Evolutionary conservation across 768 basidiomycete species (phyloP).

Genomic region (Lactarius evosmus): DNA sequence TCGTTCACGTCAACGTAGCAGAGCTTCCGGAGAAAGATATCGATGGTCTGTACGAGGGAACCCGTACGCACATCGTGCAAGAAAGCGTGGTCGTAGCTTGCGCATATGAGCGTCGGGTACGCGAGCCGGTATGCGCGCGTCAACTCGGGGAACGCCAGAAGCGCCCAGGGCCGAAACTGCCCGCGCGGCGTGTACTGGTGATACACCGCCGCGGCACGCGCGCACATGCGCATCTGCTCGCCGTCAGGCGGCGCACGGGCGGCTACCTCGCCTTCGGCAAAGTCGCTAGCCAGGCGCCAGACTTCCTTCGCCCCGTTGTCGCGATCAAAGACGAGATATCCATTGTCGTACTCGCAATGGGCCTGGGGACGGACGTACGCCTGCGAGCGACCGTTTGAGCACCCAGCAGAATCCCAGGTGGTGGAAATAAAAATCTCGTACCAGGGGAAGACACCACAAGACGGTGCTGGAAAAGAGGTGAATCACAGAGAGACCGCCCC

Average conservation of each 20-base stretch:
- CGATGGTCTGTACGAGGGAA: conserved; percentile 46
- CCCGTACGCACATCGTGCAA: conserved; percentile 62
- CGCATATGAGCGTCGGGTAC: conserved; percentile 61
- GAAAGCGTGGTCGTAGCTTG: conserved; percentile 44
- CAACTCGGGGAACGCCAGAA: conserved; percentile 46
- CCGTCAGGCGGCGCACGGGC: conserved; percentile 18
- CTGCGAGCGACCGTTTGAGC: conserved; percentile 33
- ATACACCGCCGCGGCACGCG: conserved; percentile 27
- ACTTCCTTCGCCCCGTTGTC: conserved; percentile 58
- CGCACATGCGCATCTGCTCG: conserved; percentile 33
- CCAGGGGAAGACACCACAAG: conserved; percentile 63
- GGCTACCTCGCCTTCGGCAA: conserved; percentile 14
- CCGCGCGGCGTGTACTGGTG: conserved; percentile 37
- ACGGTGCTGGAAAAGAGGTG: conserved; percentile 47
- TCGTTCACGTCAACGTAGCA: conserved; percentile 65
- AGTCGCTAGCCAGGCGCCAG: conserved; percentile 51
- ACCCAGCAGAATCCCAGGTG: neutral
- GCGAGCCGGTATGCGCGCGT: conserved; percentile 60
- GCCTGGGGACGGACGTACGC: conserved; percentile 53
- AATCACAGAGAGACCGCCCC: conserved; percentile 57
- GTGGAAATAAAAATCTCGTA: conserved; percentile 33
- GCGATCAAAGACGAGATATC: conserved; percentile 71
- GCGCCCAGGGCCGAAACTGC: conserved; percentile 61
- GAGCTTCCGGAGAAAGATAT: conserved; percentile 36
- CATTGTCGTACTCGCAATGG: conserved; percentile 70